Evolutionary conservation across 495 filamentous ascomycete species (phyloP), one percentile per base, ranked within the genome.

Genomic region (Trichocladium uniseriatum): DNA sequence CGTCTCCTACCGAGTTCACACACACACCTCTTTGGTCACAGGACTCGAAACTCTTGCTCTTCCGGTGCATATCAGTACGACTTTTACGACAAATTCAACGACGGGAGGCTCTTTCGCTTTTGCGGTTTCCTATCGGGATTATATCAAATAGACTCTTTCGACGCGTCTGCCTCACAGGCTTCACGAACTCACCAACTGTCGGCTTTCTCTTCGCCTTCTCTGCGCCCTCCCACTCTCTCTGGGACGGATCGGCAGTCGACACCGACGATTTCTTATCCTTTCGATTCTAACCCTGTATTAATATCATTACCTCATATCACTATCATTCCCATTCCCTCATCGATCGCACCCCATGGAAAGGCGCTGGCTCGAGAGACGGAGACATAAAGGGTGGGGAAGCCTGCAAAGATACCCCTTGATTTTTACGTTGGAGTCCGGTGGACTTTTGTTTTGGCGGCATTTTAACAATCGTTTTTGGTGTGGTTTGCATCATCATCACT

Each of bases 81-180:
- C 37, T 14, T 50, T 42, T 45, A 62, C 56, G 59, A 62, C 43
- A 48, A 24, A 42, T 41, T 48, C 52, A 37, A 59, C 49, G 53
- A 51, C 32, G 37, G 48, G 32, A 42, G 4, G 9, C 18, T 38
- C 40, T 38, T 42, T 28, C 19, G 45, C 41, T 48, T 44, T 45
- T 45, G 36, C 56, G 41, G 56, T 56, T 45, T 47, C 35, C 16
- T 48, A n/a, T 48, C 39, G 21, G 16, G 18, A 37, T 13, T 42
- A 9, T 39, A 38, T 18, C 36, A 18, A 15, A 38, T 51, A 44
- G 40, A 51, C 28, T 22, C 19, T 22, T 21, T 41, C 24, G 15
- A 37, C 38, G 29, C 9, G 31, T 14, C 31, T 32, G 31, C 31
- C 7, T 32, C 31, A 11, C 31, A 11, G 31, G 31, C 9, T 32